Evolutionary conservation across 441 rosid genomes (phyloP).

Genomic region (Rhodomyrtus psidioides): DNA sequence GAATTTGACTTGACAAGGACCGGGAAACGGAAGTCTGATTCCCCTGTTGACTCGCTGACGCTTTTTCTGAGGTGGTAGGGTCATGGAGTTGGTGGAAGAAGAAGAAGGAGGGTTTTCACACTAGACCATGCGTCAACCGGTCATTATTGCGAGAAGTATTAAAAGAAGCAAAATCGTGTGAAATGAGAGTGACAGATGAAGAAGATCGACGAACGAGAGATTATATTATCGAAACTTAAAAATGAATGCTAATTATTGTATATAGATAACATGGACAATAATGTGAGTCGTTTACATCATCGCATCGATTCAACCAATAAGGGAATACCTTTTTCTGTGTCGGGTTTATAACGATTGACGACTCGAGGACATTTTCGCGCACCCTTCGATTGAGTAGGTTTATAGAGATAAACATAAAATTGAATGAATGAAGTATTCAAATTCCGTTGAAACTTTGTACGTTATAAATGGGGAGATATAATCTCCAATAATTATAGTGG

Average conservation of each 20-base stretch:
- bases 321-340: not conserved
- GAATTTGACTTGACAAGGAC: not conserved
- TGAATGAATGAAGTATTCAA: not conserved
- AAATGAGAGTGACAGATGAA: not conserved
- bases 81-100: not conserved
- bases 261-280: not conserved
- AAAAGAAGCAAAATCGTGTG: not conserved
- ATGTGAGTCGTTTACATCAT: rapidly evolving
- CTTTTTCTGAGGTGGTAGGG: not conserved
- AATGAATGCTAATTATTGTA: not conserved
- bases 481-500: not conserved
- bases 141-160: not conserved
- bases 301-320: not conserved
- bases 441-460: not conserved
- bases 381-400: not conserved
- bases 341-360: not conserved
- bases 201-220: not conserved
- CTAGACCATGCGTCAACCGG: not conserved
- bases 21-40: not conserved
- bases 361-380: rapidly evolving
- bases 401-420: not conserved
- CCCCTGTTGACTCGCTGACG: not conserved
- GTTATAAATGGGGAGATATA: not conserved
- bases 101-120: not conserved
- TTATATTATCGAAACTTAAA: not conserved